Base-by-base conservation (phyloP, 495 filamentous ascomycete genomes). In the Podospora sp. region DNA sequence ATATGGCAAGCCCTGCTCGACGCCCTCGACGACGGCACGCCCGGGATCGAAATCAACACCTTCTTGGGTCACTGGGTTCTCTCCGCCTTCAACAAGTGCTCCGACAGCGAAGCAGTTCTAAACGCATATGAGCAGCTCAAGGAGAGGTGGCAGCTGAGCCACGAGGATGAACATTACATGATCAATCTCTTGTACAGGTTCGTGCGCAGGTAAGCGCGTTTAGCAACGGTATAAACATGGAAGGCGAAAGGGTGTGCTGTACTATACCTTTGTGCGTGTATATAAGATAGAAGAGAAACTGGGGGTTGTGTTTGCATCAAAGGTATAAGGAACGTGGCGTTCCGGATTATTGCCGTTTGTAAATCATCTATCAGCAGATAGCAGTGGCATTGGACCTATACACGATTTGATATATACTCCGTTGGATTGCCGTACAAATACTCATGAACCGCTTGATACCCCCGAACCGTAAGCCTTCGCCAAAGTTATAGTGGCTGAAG, bases 1-100 rank as follows among this genome's bases (percentile, higher is more conserved):
- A 83, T 86, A 36, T 85, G 77, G 73, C 60, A 70, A 0, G 79
- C 83, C 5, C 77, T 84, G 24, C 29, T 86, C 5, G 35, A 69
- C 0, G 78, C 80, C 6, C 55, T 84, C 6, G 84, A 84, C 33
- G 70, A 73, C 14, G 46, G 61, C 16, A 69, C 70, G 25, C 65
- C 67, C 0, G 80, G 70, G 6, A 53, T 87, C 16, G 77, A 79
- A 62, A 78, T 86, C 29, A 80, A 73, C 64, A 78, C 76, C 3
- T 85, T 83, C 83, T 73, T 86, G 75, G 83, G 74, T 20, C 68
- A 80, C 27, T 84, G 80, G 76, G 74, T 75, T 2, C 68, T 87
- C 18, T 75, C 72, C 29, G 85, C 85, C 16, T 85, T 86, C 67
- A 66, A 74, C 25, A 76, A 65, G 56, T 85, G 76, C 70, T 75